Conservation (phyloP, 768 basidiomycete genomes). For the Mycena galericulata region DNA sequence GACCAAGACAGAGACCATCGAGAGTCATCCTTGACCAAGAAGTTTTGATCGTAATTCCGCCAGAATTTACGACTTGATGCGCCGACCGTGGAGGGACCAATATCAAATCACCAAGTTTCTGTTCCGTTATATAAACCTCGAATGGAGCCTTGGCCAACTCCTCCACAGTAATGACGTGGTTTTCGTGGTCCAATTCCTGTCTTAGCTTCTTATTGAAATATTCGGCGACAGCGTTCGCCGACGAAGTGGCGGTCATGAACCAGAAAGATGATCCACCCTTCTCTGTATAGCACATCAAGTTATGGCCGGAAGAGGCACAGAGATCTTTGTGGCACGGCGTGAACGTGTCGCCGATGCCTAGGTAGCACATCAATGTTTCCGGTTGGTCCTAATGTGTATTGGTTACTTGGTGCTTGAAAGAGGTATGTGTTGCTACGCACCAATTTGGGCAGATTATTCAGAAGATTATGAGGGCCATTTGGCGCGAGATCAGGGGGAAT, state of each 20-base stretch:
- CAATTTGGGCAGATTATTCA: constrained; percentile 64
- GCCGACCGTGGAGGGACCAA: constrained; percentile 85
- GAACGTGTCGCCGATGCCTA: constrained; percentile 85
- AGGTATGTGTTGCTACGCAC: constrained; percentile 50
- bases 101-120: constrained; percentile 82
- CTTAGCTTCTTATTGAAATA: constrained; percentile 68
- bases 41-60: constrained; percentile 85
- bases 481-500: constrained; percentile 68
- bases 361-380: constrained; percentile 88
- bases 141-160: constrained; percentile 77
- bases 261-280: constrained; percentile 80
- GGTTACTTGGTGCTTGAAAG: background rate
- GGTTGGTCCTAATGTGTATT: constrained; percentile 60
- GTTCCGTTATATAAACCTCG: constrained; percentile 76
- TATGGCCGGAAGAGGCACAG: constrained; percentile 87
- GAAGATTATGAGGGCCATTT: constrained; percentile 65
- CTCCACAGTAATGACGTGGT: constrained; percentile 69
- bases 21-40: constrained; percentile 91
- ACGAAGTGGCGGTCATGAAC: constrained; percentile 84
- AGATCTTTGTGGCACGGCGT: constrained; percentile 87
- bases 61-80: constrained; percentile 86
- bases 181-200: constrained; percentile 79
- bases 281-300: constrained; percentile 88
- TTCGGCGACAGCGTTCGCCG: constrained; percentile 62
- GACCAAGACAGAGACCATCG: constrained; percentile 66